Evolutionary conservation across 129 eudicot species (phyloP), one percentile per base, ranked within the genome.

Genomic region (Cynara cardunculus): DNA sequence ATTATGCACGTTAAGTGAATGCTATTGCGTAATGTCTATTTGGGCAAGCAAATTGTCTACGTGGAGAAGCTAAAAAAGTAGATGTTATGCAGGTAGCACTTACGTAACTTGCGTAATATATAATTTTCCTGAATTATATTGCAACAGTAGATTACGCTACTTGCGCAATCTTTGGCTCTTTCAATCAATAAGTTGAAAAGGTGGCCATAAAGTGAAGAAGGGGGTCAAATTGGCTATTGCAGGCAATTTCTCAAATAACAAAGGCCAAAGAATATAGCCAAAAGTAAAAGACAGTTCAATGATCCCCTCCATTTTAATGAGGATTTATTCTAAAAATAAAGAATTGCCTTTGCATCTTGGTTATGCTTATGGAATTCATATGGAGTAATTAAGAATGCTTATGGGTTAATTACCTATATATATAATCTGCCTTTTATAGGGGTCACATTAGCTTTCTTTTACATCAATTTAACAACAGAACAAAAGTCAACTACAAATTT

Each of bases 311-410:
- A 75, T 69, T 75, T 30, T 75, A 56, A 76, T 69, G 32, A 75
- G 76, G 62, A 82, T 53, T 82, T 82, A 74, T 81, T 81, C 81
- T 75, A 24, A 44, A 75, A 75, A 69, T 75, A 82, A 68, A 34
- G 31, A 75, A 46, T 46, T 75, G 70, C 3, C 76, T 82, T 68
- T 68, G 85, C 85, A 82, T 75, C 80, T 31, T 74, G 70, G 34
- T 81, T 81, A 81, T 81, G 76, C 85, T 66, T 19, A 66, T 64
- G 49, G 80, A 74, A 81, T 56, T 49, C 61, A 31, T 30, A 81
- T 2, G 37, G 21, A 71, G 70, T 32, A 68, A 56, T 24, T 46
- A 14, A 70, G 0, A 66, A 74, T 68, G 80, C 49, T 44, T 68
- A 53, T 74, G 4, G 16, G 44, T 62, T 76, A 31, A 31, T 30